Evolutionary conservation across 345 rosid species (phyloP), one percentile per base, ranked within the genome.

Genomic region (Kandelia obovata): DNA sequence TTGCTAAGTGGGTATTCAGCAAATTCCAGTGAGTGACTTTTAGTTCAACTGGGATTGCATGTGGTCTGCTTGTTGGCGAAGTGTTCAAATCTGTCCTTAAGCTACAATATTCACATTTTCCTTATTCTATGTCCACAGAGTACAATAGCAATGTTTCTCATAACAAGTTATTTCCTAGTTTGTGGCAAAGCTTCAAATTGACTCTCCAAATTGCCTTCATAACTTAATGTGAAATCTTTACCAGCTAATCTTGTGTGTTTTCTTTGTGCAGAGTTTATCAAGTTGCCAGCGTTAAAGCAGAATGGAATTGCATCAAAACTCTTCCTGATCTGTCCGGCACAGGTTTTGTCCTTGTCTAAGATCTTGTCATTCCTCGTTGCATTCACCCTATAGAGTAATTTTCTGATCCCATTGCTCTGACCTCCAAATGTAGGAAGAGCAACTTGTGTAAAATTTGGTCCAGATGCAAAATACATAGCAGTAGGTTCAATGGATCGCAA

Each of bases 281-380:
- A 82, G 93, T 88, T 21, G 97, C 89, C 31, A 90, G 87, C 74
- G 99, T 95, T 47, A 92, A 89, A 81, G 84, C 96, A 28, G 99
- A 95, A 5, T 95, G 99, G 99, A 89, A 86, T 78, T 84, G 92
- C 63, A 67, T 95, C 70, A 95, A 86, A 81, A 85, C 93, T 35
- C 84, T 92, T 51, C 99, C 96, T 26, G 99, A 95, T 80, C 86
- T 95, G 53, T 95, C 99, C 0, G 99, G 99, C 80, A 90, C 94
- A 78, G 96, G 97, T 95, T 68, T 53, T 31, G 25, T 19, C 17
- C n/a, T 2, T 39, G 52, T n/a, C 64, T 32, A 65, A 5, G 13
- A 3, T 15, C 26, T 4, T 25, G 6, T 27, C 13, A 8, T 4
- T 20, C 49, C 30, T 28, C 31, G 6, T 35, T 46, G 39, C 58